Evolutionary conservation across 176 grass and related monocot genomes (phyloP).

Genomic region (Tillandsia leiboldiana): DNA sequence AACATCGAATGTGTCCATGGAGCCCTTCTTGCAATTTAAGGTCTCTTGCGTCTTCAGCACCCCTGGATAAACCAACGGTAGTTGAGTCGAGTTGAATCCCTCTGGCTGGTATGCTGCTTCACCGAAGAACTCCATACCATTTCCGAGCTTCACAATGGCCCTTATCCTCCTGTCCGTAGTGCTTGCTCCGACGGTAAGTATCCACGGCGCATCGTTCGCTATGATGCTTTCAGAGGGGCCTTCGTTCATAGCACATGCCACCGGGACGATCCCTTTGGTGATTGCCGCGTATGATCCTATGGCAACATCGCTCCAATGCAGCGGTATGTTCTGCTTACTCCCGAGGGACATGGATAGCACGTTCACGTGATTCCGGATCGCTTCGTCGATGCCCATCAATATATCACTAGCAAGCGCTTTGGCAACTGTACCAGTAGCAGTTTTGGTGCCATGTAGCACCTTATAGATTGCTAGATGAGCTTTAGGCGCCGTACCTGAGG

Average conservation of each 20-base stretch:
- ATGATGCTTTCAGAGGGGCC: slow-evolving; percentile 32
- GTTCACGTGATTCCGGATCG: slow-evolving; percentile 60
- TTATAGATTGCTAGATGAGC: slow-evolving; percentile 37
- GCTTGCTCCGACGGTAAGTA: slow-evolving; percentile 68
- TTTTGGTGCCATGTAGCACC: too few relatives aligned
- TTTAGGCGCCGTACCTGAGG: slow-evolving; percentile 47
- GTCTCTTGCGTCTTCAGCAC: background rate
- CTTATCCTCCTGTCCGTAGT: slow-evolving; percentile 50
- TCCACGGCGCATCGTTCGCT: slow-evolving; percentile 72
- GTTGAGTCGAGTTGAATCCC: slow-evolving; percentile 11
- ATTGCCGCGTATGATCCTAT: background rate
- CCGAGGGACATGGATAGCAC: slow-evolving; percentile 71
- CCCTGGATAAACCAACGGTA: slow-evolving; percentile 26
- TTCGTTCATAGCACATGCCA: slow-evolving; percentile 36
- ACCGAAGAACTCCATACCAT: slow-evolving; percentile 31
- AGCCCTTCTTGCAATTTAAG: slow-evolving; percentile 24
- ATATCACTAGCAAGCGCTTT: slow-evolving; percentile 38
- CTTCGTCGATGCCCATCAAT: slow-evolving; percentile 58
- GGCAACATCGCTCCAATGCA: too few relatives aligned
- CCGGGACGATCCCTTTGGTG: slow-evolving; percentile 39
- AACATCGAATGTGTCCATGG: slow-evolving; percentile 28
- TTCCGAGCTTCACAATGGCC: slow-evolving; percentile 42
- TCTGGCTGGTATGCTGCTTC: slow-evolving; percentile 53
- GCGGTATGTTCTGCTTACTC: too few relatives aligned
- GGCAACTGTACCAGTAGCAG: too few relatives aligned